Evolutionary conservation across 2,329 filamentous ascomycete species (phyloP).

Genomic region (Diaporthe aspalathi): DNA sequence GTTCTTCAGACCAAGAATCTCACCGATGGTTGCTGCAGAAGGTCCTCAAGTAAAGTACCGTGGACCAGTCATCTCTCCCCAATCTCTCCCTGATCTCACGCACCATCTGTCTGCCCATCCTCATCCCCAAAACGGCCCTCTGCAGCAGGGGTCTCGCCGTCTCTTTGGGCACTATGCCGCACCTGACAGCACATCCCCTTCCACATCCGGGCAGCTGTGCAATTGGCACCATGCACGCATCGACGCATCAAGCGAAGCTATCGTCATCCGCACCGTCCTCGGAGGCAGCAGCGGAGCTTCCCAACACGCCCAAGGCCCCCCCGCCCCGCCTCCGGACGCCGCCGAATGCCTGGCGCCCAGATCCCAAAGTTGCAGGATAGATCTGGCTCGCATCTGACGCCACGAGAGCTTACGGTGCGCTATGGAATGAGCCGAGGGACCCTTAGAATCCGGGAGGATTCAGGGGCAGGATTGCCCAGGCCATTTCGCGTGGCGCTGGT

Average conservation of each 20-base stretch:
- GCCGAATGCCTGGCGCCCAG: background rate
- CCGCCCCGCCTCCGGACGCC: slow-evolving; percentile 1
- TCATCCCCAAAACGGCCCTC: slow-evolving; percentile 9
- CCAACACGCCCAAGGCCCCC: too few species aligned
- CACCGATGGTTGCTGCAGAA: background rate
- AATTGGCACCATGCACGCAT: background rate
- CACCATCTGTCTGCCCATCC: background rate
- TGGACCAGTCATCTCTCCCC: background rate
- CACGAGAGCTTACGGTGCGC: background rate
- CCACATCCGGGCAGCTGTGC: slow-evolving; percentile 16
- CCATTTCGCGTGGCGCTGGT: background rate
- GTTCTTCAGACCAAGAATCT: background rate
- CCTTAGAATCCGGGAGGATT: slow-evolving; percentile 25
- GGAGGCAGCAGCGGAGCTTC: background rate
- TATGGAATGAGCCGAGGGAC: slow-evolving; percentile 1
- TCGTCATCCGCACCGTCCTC: slow-evolving; percentile 1
- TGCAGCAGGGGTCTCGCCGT: slow-evolving; percentile 8
- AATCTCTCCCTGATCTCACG: background rate
- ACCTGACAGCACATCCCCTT: slow-evolving; percentile 18
- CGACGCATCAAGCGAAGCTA: slow-evolving; percentile 2
- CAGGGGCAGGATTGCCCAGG: background rate
- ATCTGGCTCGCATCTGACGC: background rate
- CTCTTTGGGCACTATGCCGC: slow-evolving; percentile 26
- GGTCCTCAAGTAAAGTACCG: background rate
- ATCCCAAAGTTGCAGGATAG: slow-evolving; percentile 1